These are phyloP conservation scores for Anthracocystis setariae DNA, from an alignment of 1,284 basidiomycete species.

Conservation along the genomic window DNA sequence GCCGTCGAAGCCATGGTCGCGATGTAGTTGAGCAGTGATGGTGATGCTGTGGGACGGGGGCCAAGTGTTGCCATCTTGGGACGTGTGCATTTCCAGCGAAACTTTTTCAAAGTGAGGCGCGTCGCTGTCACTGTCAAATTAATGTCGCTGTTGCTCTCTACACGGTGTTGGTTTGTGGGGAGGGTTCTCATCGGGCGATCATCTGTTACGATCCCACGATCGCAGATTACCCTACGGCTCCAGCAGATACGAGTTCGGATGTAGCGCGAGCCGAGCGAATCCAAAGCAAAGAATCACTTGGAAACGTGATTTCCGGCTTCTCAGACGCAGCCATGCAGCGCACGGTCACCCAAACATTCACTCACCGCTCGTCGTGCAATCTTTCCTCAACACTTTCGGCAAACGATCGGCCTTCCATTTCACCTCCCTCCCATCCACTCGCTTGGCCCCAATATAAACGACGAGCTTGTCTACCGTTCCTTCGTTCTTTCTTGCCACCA, in stretches of 20 bases:
- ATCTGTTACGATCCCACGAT: neutral
- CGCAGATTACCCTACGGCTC: too few relatives aligned
- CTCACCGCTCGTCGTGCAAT: neutral
- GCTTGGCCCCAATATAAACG: constrained; percentile 11
- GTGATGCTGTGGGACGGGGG: neutral
- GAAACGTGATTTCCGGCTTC: neutral
- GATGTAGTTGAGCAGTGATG: neutral
- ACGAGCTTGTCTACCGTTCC: neutral
- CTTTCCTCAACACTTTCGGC: neutral
- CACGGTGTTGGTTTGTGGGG: constrained; percentile 1
- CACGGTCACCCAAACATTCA: constrained; percentile 3
- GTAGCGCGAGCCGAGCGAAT: too few relatives aligned
- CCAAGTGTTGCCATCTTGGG: neutral
- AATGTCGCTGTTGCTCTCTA: too few relatives aligned
- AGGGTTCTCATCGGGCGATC: neutral
- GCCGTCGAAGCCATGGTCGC: constrained; percentile 11
- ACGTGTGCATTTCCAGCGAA: neutral
- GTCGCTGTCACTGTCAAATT: too few relatives aligned
- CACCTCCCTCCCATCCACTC: neutral
- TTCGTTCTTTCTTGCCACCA: neutral
- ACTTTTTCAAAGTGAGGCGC: too few relatives aligned
- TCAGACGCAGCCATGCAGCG: neutral
- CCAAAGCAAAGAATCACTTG: too few relatives aligned
- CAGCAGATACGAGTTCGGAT: neutral
- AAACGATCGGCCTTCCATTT: constrained; percentile 17